Evolutionary conservation across 1,284 basidiomycete genomes (phyloP).

Genomic region (Ceratobasidium sp.): DNA sequence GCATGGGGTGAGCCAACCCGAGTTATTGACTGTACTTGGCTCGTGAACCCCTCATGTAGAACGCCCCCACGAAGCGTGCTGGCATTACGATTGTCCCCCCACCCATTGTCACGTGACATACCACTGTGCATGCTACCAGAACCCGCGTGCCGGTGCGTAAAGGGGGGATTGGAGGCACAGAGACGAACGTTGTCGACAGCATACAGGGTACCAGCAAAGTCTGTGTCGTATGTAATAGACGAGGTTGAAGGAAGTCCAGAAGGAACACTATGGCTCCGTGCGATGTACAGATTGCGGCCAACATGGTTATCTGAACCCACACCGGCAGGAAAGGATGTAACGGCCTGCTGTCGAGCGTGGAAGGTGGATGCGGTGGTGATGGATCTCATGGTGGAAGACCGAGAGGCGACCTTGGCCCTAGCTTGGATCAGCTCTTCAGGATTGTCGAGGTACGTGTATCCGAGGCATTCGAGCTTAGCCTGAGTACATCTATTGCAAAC

Average conservation of each 20-base stretch:
- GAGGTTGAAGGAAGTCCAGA: background rate
- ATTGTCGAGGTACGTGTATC: conserved; percentile 22
- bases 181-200: background rate
- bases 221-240: background rate
- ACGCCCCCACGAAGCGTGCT: conserved; percentile 2
- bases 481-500: conserved; percentile 7
- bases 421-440: background rate
- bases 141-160: background rate
- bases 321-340: background rate
- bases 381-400: background rate
- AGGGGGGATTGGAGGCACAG: background rate
- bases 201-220: background rate
- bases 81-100: background rate
- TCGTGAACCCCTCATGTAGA: conserved; percentile 12
- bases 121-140: background rate
- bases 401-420: conserved; percentile 16
- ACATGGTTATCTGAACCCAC: background rate
- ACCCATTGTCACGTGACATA: background rate
- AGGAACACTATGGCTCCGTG: background rate
- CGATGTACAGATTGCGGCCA: background rate
- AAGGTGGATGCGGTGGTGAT: background rate
- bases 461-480: conserved; percentile 13
- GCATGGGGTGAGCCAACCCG: background rate
- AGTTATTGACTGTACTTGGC: background rate
- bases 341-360: background rate